Percentiles rank a stretch among this genome's conserved stretches.
Conservation (phyloP, 2,329 filamentous ascomycete species). For the Monilinia fructigena region DNA sequence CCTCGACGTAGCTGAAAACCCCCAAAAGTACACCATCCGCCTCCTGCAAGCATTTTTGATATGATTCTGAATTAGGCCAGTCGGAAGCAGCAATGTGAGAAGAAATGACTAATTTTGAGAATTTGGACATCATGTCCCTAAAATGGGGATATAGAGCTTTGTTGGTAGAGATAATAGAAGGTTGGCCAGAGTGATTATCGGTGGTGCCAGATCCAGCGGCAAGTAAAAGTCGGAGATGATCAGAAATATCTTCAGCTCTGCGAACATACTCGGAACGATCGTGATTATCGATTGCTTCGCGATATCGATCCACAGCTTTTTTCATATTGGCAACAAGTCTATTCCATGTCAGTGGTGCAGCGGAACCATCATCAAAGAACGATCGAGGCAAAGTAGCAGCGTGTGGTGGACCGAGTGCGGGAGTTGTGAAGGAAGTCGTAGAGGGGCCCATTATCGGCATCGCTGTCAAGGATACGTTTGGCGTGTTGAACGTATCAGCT, state of each 20-base stretch:
- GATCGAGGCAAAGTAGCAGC: slow-evolving; percentile 66
- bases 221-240: slow-evolving; percentile 89
- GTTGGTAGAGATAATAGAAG: slow-evolving; percentile 98
- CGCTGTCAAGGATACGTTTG: slow-evolving; percentile 49
- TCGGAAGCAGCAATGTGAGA: slow-evolving; percentile 97
- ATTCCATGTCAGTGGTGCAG: slow-evolving; percentile 82
- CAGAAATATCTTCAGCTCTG: slow-evolving; percentile 95
- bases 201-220: slow-evolving; percentile 95
- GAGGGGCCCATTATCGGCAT: slow-evolving; percentile 38
- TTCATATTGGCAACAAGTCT: slow-evolving; percentile 91
- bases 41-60: slow-evolving; percentile 92
- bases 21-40: slow-evolving; percentile 94
- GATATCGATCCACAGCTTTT: slow-evolving; percentile 82
- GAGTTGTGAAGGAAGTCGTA: slow-evolving; percentile 59
- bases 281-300: slow-evolving; percentile 80
- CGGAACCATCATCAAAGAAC: slow-evolving; percentile 87
- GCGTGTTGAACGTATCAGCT: slow-evolving; percentile 55
- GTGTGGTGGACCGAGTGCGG: slow-evolving; percentile 37
- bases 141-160: slow-evolving; percentile 97
- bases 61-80: slow-evolving; percentile 90
- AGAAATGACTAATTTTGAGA: slow-evolving; percentile 97
- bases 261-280: slow-evolving; percentile 88
- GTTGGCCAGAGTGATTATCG: slow-evolving; percentile 97
- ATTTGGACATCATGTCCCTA: slow-evolving; percentile 98
- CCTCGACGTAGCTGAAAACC: slow-evolving; percentile 94